A percentile compares a stretch with the other conserved stretches of the same genome.
phyloP scores from a whole-genome alignment of 2,329 filamentous ascomycete genomes.

The Triangularia setosa region DNA sequence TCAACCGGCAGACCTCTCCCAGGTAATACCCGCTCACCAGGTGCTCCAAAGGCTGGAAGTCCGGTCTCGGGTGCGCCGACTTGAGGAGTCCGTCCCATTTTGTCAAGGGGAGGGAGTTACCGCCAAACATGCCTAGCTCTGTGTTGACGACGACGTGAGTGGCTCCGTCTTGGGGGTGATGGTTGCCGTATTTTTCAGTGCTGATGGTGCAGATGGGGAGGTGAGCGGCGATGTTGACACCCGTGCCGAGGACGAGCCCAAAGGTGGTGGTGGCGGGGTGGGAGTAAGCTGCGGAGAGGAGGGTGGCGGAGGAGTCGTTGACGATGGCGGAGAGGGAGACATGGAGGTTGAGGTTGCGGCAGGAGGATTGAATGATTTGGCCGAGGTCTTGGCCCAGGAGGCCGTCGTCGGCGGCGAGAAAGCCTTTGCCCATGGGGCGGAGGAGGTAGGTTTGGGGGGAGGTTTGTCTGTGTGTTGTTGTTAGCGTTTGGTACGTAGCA shows the following conservation, averaged over 20 bases:
- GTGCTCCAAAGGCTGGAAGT: constrained; percentile 60
- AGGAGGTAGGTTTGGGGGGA: constrained; percentile 57
- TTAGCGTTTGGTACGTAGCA: background rate
- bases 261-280: constrained; percentile 58
- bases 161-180: constrained; percentile 52
- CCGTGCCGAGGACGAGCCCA: constrained; percentile 63
- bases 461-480: constrained; percentile 56
- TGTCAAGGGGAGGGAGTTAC: constrained; percentile 54
- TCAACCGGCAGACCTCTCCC: constrained; percentile 59
- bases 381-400: constrained; percentile 58
- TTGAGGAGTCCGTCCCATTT: constrained; percentile 57
- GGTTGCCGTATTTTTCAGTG: constrained; percentile 53
- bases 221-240: constrained; percentile 62
- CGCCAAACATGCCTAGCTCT: constrained; percentile 64
- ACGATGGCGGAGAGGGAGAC: constrained; percentile 58
- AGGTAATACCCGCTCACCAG: constrained; percentile 64
- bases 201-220: constrained; percentile 56
- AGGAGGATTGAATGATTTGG: constrained; percentile 53
- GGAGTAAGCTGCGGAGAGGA: constrained; percentile 61
- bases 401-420: constrained; percentile 54
- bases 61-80: constrained; percentile 49
- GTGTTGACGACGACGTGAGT: constrained; percentile 65
- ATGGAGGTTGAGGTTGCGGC: constrained; percentile 46
- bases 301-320: constrained; percentile 64
- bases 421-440: constrained; percentile 63